Evolutionary conservation across 2,329 filamentous ascomycete species (phyloP), one percentile per base, ranked within the genome.

Genomic region (Venturia oleaginea): DNA sequence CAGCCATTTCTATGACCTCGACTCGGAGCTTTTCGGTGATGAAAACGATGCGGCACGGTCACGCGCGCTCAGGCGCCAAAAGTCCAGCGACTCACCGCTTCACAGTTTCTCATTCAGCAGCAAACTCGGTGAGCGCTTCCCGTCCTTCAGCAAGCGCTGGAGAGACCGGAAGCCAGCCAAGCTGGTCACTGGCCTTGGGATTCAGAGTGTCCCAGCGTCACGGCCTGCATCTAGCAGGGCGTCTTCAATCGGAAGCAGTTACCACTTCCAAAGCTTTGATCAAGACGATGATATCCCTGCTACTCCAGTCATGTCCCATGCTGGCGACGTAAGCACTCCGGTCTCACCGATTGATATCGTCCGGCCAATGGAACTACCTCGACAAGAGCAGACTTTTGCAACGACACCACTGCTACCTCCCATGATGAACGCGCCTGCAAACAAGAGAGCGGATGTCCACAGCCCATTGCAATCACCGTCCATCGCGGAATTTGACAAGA

Each of bases 401-500:
- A 88, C 88, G 4, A 97, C 92, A 2, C 93, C 92, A 46, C 81
- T 97, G 8, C 81, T 97, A 2, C 92, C 92, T 8, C 92, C 92
- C 0, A 81, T 94, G 42, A 84, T 95, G 78, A 81, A 43, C 19
- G 30, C 42, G 19, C 43, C 65, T 6, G 22, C n/a, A 4, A 24
- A 38, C 3, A 37, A 43, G 30, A 24, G 32, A 30, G 32, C 85
- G 0, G 82, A 83, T 1, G 80, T 88, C 38, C 83, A 90, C 65
- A 95, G 91, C 8, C 91, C 92, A n/a, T 79, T 96, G 32, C 91
- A 95, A 74, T 95, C 91, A 0, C 92, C 92, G 0, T 88, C 86
- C 0, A 83, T 94, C 22, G 90, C 87, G 11, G 85, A 86, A n/a
- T 77, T 82, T 46, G 75, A 76, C 42, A 67, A 72, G 72, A 63